Percentiles rank a stretch among this genome's conserved stretches.
These are phyloP conservation scores for Caloboletus inedulis DNA, from an alignment of 1,284 basidiomycete species.

Conservation along the genomic window DNA sequence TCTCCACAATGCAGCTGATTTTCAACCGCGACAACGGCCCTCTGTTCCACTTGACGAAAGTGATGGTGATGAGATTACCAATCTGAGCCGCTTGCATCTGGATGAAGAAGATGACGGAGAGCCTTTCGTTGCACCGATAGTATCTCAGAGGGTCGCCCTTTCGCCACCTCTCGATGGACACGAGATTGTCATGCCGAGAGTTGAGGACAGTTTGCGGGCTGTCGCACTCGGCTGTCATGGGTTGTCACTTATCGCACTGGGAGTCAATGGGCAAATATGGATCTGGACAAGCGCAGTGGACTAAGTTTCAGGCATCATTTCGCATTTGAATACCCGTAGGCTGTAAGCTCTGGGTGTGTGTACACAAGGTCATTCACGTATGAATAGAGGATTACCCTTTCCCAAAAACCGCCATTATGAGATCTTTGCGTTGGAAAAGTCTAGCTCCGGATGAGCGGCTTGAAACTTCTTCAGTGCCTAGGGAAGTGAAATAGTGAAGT, in stretches of 20 bases:
- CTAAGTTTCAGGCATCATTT: constrained; percentile 5
- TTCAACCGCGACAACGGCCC: constrained; percentile 37
- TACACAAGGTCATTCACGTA: neutral
- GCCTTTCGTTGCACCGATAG: neutral
- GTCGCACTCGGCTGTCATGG: constrained; percentile 45
- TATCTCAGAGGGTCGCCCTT: constrained; percentile 6
- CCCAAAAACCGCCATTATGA: constrained; percentile 42
- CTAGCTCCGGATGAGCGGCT: constrained; percentile 87
- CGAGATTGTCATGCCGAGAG: constrained; percentile 21
- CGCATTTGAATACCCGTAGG: neutral
- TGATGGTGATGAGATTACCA: constrained; percentile 14
- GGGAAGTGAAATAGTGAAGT: constrained; percentile 5
- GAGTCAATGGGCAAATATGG: constrained; percentile 23
- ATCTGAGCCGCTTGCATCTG: constrained; percentile 21
- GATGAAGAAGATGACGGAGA: constrained; percentile 34
- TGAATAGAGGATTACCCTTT: neutral
- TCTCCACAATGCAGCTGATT: constrained; percentile 47
- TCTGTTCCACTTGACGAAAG: constrained; percentile 22
- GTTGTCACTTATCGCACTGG: constrained; percentile 36
- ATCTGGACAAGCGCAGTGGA: constrained; percentile 28
- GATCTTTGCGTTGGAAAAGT: constrained; percentile 91
- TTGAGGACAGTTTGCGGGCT: constrained; percentile 27
- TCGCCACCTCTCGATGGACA: constrained; percentile 22
- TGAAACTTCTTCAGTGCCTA: constrained; percentile 89
- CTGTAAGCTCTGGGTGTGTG: neutral